Conservation (phyloP, 768 basidiomycete species). For the Suillus plorans region DNA sequence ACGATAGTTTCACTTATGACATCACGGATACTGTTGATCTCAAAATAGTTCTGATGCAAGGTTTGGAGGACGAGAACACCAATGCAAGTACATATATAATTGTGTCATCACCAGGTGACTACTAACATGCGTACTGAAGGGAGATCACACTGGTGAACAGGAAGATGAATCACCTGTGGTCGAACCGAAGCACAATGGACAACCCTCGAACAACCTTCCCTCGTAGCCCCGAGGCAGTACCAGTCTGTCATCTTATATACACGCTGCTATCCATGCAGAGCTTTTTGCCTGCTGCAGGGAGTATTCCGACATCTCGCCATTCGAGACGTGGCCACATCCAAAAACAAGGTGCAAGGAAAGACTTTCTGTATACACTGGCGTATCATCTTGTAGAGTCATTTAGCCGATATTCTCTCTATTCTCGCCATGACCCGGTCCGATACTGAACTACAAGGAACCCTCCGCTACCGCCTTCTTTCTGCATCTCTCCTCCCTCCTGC, state of each 20-base stretch:
- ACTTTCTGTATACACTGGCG: neutral
- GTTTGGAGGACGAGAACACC: neutral
- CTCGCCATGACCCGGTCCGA: slow-evolving; percentile 99
- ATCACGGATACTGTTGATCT: neutral
- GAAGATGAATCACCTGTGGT: too few species aligned
- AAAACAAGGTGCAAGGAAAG: slow-evolving; percentile 59
- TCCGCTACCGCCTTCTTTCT: slow-evolving; percentile 86
- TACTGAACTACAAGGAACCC: slow-evolving; percentile 92
- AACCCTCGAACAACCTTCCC: too few species aligned
- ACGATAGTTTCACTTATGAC: neutral
- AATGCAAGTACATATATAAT: neutral
- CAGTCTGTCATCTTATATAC: too few species aligned
- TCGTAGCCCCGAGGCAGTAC: too few species aligned
- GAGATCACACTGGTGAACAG: too few species aligned
- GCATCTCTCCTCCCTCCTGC: slow-evolving; percentile 61
- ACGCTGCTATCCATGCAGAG: too few species aligned
- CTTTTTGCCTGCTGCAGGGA: too few species aligned
- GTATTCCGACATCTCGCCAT: slow-evolving; percentile 24
- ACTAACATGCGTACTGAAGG: too few species aligned
- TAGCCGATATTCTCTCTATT: slow-evolving; percentile 96
- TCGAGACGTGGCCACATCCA: slow-evolving; percentile 79
- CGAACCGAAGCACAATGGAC: too few species aligned
- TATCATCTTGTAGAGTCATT: slow-evolving; percentile 62
- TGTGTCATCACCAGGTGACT: too few species aligned
- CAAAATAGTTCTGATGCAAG: neutral